Conservation (phyloP, 768 basidiomycete species). For the Psilocybe sp. region DNA sequence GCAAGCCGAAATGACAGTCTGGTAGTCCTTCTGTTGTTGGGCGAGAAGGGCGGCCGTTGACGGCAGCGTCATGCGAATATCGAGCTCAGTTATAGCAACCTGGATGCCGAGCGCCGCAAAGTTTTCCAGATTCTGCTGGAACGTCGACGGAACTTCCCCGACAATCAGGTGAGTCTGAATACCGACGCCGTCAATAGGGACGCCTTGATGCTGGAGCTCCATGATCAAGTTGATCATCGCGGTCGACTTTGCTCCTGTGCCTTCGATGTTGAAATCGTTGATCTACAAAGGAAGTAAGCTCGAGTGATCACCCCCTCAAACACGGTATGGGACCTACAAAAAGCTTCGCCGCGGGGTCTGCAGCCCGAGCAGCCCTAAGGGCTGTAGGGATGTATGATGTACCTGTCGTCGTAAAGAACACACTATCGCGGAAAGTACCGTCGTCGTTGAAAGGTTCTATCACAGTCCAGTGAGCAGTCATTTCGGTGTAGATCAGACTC, state of each 20-base stretch:
- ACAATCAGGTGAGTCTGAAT: constrained; percentile 61
- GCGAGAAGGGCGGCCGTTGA: constrained; percentile 42
- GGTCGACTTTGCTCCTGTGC: constrained; percentile 49
- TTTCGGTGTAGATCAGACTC: constrained; percentile 1
- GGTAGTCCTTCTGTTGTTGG: constrained; percentile 59
- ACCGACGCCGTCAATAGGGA: constrained; percentile 62
- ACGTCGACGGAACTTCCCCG: constrained; percentile 46
- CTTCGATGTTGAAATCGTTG: constrained; percentile 42
- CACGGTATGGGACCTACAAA: constrained; percentile 33
- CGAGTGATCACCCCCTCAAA: background rate
- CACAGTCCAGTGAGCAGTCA: background rate
- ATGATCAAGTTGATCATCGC: constrained; percentile 52
- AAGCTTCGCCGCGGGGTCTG: constrained; percentile 55
- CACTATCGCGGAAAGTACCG: constrained; percentile 48
- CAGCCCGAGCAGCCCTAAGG: constrained; percentile 48
- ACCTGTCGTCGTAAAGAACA: constrained; percentile 54
- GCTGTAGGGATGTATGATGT: constrained; percentile 47
- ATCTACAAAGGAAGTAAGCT: constrained; percentile 18
- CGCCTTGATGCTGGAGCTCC: constrained; percentile 41
- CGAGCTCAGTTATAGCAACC: constrained; percentile 68
- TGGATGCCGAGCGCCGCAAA: constrained; percentile 63
- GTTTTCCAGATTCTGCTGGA: constrained; percentile 46
- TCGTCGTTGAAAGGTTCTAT: constrained; percentile 60
- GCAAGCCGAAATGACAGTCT: constrained; percentile 55
- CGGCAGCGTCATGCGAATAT: constrained; percentile 59